Conservation (phyloP, 257 asterid genomes). For the Przewalskia tangutica region DNA sequence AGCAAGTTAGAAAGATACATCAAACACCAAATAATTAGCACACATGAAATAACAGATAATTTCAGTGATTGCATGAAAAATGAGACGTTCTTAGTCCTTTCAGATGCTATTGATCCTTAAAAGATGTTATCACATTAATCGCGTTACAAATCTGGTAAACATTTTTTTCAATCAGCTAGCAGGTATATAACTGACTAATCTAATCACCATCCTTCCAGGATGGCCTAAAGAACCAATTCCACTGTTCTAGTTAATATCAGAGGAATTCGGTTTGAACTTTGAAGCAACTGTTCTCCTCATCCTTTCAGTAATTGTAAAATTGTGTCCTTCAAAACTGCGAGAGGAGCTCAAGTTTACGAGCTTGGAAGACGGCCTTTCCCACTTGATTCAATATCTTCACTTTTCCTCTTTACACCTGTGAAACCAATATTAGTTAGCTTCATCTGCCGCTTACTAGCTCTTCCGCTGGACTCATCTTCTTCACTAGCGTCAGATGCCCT, state of each 20-base stretch:
- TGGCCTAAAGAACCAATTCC: neutral
- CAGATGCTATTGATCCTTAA: neutral
- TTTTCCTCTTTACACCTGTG: constrained; percentile 43
- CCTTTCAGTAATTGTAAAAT: neutral
- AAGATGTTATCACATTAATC: neutral
- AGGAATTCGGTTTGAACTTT: neutral
- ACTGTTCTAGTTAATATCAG: neutral
- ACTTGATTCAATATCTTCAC: constrained; percentile 77
- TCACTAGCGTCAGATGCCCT: constrained; percentile 76
- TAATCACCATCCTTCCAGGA: neutral
- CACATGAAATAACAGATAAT: neutral
- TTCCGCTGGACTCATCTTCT: constrained; percentile 37
- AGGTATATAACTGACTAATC: neutral
- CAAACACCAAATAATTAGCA: neutral
- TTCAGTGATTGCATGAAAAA: neutral
- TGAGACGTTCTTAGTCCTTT: neutral
- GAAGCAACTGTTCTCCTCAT: neutral
- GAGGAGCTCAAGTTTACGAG: constrained; percentile 85
- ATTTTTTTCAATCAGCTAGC: neutral
- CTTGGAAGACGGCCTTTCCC: constrained; percentile 75
- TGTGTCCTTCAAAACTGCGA: constrained; percentile 38
- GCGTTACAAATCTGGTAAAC: neutral
- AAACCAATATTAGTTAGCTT: constrained; percentile 65
- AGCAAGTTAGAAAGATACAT: neutral
- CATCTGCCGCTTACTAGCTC: constrained; percentile 49